Percentiles rank a stretch among this genome's conserved stretches.
These are phyloP conservation scores for Tuber calosporum DNA, from an alignment of 495 filamentous ascomycete genomes.

Conservation along the genomic window DNA sequence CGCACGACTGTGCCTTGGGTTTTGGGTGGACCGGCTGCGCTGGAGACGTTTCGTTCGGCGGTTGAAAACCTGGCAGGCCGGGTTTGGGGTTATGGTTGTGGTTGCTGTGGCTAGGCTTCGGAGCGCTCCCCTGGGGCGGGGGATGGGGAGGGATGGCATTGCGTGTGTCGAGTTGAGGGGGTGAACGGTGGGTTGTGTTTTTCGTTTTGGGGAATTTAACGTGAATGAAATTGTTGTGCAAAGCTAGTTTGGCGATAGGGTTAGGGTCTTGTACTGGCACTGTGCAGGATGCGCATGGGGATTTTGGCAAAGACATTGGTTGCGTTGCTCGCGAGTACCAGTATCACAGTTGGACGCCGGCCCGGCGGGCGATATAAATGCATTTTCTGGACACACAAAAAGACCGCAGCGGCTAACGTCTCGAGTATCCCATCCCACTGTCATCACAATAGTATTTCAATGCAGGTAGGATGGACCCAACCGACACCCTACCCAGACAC, in stretches of 20 bases:
- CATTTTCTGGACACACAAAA: neutral
- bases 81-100: slow-evolving; percentile 40
- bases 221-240: neutral
- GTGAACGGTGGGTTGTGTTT: neutral
- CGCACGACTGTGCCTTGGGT: slow-evolving; percentile 63
- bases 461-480: neutral
- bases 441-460: neutral
- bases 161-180: neutral
- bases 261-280: neutral
- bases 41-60: slow-evolving; percentile 77
- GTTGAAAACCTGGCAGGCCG: slow-evolving; percentile 86
- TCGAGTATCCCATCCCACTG: neutral
- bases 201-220: neutral
- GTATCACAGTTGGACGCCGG: neutral
- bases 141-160: slow-evolving; percentile 20
- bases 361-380: neutral
- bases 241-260: neutral
- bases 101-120: slow-evolving; percentile 28
- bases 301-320: neutral
- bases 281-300: no score
- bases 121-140: neutral
- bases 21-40: slow-evolving; percentile 70
- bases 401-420: neutral
- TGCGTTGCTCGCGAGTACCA: neutral
- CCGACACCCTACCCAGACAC: neutral